phyloP scores from a whole-genome alignment of 208 protist species.

The Strigomonas galati region DNA sequence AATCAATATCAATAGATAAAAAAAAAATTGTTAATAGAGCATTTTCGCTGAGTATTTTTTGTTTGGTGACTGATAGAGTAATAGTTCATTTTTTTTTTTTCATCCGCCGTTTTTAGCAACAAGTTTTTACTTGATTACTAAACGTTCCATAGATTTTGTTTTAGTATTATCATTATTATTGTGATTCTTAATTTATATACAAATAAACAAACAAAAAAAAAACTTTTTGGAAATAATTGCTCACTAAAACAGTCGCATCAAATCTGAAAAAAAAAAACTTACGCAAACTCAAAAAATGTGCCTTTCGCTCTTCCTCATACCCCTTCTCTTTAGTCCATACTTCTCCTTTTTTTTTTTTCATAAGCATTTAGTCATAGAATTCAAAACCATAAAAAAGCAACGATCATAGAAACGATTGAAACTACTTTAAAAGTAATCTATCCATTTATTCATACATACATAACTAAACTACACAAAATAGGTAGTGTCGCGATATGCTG shows the following conservation, averaged over 20 bases:
- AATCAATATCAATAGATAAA: neutral
- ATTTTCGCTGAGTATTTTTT: neutral
- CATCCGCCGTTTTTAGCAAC: too few relatives aligned
- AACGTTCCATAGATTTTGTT: conserved; percentile 7
- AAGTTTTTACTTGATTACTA: conserved; percentile 8
- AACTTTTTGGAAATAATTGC: neutral
- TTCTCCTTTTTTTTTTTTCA: neutral
- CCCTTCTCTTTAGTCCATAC: neutral
- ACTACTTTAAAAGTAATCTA: too few relatives aligned
- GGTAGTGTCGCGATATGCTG: too few relatives aligned
- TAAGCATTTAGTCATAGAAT: neutral
- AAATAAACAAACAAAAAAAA: conserved; percentile 9
- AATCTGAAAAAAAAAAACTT: conserved; percentile 7
- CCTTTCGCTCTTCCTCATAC: neutral
- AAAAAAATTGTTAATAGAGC: neutral
- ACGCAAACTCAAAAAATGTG: neutral
- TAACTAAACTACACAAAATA: neutral
- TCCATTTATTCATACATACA: too few relatives aligned
- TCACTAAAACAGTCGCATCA: too few relatives aligned
- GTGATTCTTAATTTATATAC: conserved; percentile 11
- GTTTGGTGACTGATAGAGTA: too few relatives aligned
- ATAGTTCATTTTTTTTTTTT: conserved; percentile 7
- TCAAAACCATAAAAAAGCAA: too few relatives aligned
- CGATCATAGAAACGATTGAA: too few relatives aligned
- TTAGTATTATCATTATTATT: conserved; percentile 16